These are phyloP conservation scores for Stemphylium beticola DNA, from an alignment of 2,329 filamentous ascomycete genomes.

Conservation along the genomic window DNA sequence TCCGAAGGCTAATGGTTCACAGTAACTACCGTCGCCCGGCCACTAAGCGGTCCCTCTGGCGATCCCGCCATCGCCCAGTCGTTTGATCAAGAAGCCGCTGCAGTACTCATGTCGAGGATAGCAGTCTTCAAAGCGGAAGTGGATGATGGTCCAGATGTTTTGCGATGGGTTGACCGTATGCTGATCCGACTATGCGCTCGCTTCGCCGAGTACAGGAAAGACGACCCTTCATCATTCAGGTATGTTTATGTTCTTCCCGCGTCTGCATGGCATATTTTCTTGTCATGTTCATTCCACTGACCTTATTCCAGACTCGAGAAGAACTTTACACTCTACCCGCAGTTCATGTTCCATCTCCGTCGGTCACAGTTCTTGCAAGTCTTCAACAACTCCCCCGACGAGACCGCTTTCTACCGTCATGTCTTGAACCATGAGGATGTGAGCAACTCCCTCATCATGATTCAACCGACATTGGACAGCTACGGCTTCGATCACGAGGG, in stretches of 20 bases:
- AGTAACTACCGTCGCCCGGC: constrained; percentile 91
- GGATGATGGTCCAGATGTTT: constrained; percentile 96
- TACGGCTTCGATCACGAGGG: constrained; percentile 98
- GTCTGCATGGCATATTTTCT: not conserved
- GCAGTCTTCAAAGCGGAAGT: constrained; percentile 99
- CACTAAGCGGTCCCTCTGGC: constrained; percentile 89
- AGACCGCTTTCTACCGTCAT: constrained; percentile 98
- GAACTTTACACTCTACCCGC: constrained; percentile 98
- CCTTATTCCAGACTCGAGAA: constrained; percentile 71
- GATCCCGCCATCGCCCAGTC: constrained; percentile 95
- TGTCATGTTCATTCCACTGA: not conserved
- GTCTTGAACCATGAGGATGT: constrained; percentile 97
- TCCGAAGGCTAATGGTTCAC: constrained; percentile 15
- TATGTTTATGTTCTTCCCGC: constrained; percentile 46
- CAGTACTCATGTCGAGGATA: constrained; percentile 98
- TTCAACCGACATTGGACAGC: constrained; percentile 94
- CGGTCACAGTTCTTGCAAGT: constrained; percentile 97
- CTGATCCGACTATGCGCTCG: constrained; percentile 93
- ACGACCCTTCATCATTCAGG: constrained; percentile 93
- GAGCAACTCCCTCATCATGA: constrained; percentile 97
- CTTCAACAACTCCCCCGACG: constrained; percentile 99
- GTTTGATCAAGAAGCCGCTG: constrained; percentile 97
- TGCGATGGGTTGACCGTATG: constrained; percentile 98
- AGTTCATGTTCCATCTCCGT: constrained; percentile 99
- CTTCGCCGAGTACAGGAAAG: constrained; percentile 97